Conservation (phyloP, 305 asterid genomes). For the Andrographis paniculata region DNA sequence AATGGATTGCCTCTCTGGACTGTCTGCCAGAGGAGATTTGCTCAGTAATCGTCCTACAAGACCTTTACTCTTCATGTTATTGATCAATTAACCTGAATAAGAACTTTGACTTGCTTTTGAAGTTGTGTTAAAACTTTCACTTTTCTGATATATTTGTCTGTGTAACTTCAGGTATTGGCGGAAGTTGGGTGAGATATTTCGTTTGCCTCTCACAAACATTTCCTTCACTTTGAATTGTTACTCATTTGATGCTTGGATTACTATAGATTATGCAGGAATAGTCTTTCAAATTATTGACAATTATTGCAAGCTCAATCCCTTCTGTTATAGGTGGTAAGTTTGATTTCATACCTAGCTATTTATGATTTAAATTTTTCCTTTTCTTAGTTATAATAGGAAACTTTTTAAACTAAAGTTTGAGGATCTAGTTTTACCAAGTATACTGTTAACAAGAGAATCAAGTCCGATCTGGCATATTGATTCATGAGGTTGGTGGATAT, state of each 20-base stretch:
- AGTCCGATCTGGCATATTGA: background rate
- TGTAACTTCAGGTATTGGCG: background rate
- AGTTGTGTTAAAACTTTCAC: background rate
- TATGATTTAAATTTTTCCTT: background rate
- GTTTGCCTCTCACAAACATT: background rate
- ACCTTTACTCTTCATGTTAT: background rate
- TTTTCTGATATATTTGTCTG: too few species aligned
- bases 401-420: background rate
- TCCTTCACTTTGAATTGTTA: background rate
- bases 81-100: background rate
- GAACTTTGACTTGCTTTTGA: background rate
- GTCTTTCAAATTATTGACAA: background rate
- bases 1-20: slow-evolving; percentile 2
- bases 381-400: background rate
- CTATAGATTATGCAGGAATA: too few species aligned
- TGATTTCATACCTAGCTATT: background rate
- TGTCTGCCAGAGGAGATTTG: slow-evolving; percentile 33
- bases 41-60: slow-evolving; percentile 21
- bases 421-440: background rate
- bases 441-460: background rate
- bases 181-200: background rate
- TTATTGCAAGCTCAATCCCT: background rate
- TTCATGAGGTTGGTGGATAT: background rate
- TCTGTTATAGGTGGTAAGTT: background rate
- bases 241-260: background rate